Conservation (phyloP, 306 rosid genomes). For the Lathyrus oleraceus region DNA sequence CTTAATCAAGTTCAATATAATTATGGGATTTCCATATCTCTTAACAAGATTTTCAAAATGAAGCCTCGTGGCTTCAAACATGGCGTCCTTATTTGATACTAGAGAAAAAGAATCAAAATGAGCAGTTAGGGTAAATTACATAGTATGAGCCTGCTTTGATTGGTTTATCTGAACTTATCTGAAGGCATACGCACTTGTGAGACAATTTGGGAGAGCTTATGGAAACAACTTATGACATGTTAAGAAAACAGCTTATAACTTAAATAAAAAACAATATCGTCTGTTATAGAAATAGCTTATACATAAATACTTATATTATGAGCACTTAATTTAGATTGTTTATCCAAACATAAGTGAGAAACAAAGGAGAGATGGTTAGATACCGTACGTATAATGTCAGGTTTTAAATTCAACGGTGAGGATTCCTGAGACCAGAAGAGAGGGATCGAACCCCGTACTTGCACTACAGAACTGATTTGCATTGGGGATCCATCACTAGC, state of each 20-base stretch:
- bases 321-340: not conserved
- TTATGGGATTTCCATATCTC: conserved; percentile 92
- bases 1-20: conserved; percentile 93
- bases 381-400: conserved; percentile 81
- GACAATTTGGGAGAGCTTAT: not conserved
- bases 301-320: not conserved
- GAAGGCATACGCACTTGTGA: not conserved
- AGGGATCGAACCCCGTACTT: conserved; percentile 94
- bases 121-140: conserved; percentile 33
- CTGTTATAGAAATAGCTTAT: not conserved
- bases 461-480: conserved; percentile 91
- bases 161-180: not conserved
- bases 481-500: conserved; percentile 58
- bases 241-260: not conserved
- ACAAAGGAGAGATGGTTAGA: conserved; percentile 16
- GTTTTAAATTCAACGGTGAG: conserved; percentile 81
- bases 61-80: conserved; percentile 80
- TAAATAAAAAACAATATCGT: not conserved
- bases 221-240: too few relatives aligned
- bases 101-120: conserved; percentile 30
- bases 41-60: conserved; percentile 87
- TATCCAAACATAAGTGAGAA: conserved; percentile 5
- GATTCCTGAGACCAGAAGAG: conserved; percentile 98
- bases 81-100: conserved; percentile 77
- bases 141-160: not conserved